These are phyloP conservation scores for Rhododendron ovatum DNA, from an alignment of 148 eudicot species.

Conservation along the genomic window DNA sequence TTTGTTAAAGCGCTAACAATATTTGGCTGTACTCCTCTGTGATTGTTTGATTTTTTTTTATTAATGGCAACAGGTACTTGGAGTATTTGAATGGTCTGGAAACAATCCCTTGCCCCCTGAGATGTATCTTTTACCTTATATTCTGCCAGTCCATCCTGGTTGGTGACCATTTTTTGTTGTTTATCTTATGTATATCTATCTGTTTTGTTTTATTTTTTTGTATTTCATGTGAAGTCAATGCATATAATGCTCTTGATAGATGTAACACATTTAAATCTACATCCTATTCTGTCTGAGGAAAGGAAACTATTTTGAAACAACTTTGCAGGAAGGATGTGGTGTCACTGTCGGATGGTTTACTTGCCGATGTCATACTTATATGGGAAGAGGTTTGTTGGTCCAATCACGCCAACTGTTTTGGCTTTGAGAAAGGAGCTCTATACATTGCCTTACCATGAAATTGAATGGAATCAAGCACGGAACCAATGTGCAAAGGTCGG, in stretches of 20 bases:
- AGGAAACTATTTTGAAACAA: background rate
- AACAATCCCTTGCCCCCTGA: conserved; percentile 98
- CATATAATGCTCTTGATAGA: background rate
- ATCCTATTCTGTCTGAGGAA: conserved; percentile 4
- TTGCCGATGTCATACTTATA: conserved; percentile 96
- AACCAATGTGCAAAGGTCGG: conserved; percentile 93
- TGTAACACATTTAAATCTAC: background rate
- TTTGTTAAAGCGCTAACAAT: background rate
- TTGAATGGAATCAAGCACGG: conserved; percentile 85
- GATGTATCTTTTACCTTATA: conserved; percentile 81
- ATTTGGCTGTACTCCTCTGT: background rate
- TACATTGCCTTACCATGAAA: conserved; percentile 76
- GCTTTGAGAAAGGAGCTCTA: conserved; percentile 81
- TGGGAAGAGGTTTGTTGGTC: conserved; percentile 97
- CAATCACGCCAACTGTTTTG: conserved; percentile 83
- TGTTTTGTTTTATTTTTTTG: background rate
- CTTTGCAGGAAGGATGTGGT: conserved; percentile 94
- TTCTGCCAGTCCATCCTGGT: conserved; percentile 97
- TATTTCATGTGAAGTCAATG: background rate
- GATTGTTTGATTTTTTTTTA: conserved; percentile 4
- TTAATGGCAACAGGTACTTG: conserved; percentile 67
- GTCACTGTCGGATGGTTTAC: conserved; percentile 99
- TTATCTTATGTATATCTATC: background rate
- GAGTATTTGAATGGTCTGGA: conserved; percentile 95
- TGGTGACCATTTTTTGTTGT: conserved; percentile 11